Base-by-base conservation (phyloP, 106 monocot genomes). In the Dendrobium chrysotoxum region DNA sequence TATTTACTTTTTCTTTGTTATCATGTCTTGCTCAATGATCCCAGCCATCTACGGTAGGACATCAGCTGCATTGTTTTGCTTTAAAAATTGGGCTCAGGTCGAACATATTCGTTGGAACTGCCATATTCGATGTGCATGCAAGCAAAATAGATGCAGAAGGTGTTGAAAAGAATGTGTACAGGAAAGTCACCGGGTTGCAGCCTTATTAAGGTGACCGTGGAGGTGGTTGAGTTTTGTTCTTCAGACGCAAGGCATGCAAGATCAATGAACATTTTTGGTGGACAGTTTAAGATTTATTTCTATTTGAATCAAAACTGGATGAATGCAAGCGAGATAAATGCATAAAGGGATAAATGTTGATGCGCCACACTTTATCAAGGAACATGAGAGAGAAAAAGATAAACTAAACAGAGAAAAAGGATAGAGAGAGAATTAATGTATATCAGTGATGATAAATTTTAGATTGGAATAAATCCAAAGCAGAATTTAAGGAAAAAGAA, bases 121-220 rank as follows among this genome's bases (percentile, higher is more conserved):
- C 77, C 13, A 81, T 93, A 67, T 85, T 93, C 28, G 87, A 86
- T 44, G 16, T 87, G 83, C 90, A 90, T 57, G 78, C 93, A 12
- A 47, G 54, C 10, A n/a, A 28, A 4, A 53, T 53, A 45, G 68
- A 10, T 7, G 25, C 80, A 28, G 57, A 31, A 66, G 68, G 70
- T 78, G 68, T 16, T 82, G 46, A 50, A 71, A 68, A 78, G 77
- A 77, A 82, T 71, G 68, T 1, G n/a, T 21, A n/a, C 40, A 4
- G 31, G 39, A 31, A 77, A 78, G 53, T 39, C 15, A 2, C 82
- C 68, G 7, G 82, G 75, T 65, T 83, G 88, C 57, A 91, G 91
- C 79, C 76, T 65, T 16, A 64, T 91, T 23, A 81, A 85, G 77
- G 44, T 88, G 77, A 76, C 83, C 42, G 40, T 39, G 21, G 47